Evolutionary conservation across 208 protist species (phyloP).

Genomic region (Dictyostelium gargantuum): DNA sequence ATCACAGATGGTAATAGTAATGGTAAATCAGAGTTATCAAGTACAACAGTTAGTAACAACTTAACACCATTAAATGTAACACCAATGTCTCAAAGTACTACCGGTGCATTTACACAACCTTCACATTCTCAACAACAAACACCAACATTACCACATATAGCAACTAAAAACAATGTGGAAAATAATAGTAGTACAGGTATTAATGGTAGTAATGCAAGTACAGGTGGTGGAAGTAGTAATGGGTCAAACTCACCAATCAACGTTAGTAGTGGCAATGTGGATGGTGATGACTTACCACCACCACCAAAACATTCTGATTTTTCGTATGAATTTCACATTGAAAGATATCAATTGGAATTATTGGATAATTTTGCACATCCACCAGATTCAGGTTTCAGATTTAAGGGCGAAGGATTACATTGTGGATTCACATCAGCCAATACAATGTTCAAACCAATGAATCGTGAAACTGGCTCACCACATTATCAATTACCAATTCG

Average conservation of each 20-base stretch:
- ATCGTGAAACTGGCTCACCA: neutral
- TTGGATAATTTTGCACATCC: constrained; percentile 4
- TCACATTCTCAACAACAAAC: neutral
- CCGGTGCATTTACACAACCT: neutral
- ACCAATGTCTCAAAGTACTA: neutral
- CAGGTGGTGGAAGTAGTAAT: neutral
- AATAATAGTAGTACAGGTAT: neutral
- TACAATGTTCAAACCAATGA: constrained; percentile 4
- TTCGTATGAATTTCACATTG: constrained; percentile 61
- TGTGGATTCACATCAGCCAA: constrained; percentile 42
- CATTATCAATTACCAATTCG: constrained; percentile 28
- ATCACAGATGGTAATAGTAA: neutral
- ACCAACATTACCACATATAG: too few relatives aligned
- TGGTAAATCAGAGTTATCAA: neutral
- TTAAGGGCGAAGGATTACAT: constrained; percentile 41
- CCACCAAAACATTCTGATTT: constrained; percentile 25
- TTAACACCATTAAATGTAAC: constrained; percentile 7
- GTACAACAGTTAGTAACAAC: neutral
- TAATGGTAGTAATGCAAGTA: neutral
- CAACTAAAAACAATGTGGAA: neutral
- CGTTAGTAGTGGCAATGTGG: neutral
- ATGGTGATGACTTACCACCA: neutral
- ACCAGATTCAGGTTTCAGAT: constrained; percentile 5
- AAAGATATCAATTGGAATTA: constrained; percentile 7
- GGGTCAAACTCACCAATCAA: neutral